Percentiles rank a stretch among this genome's conserved stretches.
Conservation (phyloP, 768 basidiomycete species). For the Russula emetica region DNA sequence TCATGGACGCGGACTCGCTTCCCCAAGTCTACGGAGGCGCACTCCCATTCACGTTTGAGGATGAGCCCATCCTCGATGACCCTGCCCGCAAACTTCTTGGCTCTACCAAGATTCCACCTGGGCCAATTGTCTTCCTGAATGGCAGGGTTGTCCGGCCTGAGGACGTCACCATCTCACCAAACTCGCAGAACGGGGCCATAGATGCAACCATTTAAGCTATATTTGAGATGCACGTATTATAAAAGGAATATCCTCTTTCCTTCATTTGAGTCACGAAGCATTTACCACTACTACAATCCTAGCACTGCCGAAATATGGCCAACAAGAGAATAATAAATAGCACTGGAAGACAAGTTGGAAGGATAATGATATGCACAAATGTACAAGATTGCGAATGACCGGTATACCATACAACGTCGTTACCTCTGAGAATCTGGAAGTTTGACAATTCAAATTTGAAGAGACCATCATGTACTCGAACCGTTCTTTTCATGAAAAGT, state of each 20-base stretch:
- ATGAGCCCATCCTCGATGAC: constrained; percentile 62
- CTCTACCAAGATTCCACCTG: constrained; percentile 48
- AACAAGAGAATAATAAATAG: constrained; percentile 1
- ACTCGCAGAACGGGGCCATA: not conserved
- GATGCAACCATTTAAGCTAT: not conserved
- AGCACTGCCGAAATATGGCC: not conserved
- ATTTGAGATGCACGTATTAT: not conserved
- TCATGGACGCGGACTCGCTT: constrained; percentile 48
- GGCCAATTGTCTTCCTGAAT: constrained; percentile 48
- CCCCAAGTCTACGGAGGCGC: constrained; percentile 72
- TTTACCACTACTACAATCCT: not conserved
- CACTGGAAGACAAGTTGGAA: not conserved
- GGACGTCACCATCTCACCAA: not conserved
- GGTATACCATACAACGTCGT: constrained; percentile 11
- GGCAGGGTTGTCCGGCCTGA: constrained; percentile 37
- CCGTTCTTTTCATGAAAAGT: constrained; percentile 22
- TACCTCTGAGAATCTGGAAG: not conserved
- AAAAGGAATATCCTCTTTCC: not conserved
- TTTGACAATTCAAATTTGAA: not conserved
- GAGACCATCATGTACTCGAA: not conserved
- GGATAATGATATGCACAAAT: constrained; percentile 26
- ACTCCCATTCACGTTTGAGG: constrained; percentile 65
- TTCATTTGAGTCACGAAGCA: not conserved
- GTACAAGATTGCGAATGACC: not conserved
- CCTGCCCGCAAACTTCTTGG: constrained; percentile 45